Evolutionary conservation across 164 flowering plant species (phyloP).

Genomic region (Warburgia ugandensis): DNA sequence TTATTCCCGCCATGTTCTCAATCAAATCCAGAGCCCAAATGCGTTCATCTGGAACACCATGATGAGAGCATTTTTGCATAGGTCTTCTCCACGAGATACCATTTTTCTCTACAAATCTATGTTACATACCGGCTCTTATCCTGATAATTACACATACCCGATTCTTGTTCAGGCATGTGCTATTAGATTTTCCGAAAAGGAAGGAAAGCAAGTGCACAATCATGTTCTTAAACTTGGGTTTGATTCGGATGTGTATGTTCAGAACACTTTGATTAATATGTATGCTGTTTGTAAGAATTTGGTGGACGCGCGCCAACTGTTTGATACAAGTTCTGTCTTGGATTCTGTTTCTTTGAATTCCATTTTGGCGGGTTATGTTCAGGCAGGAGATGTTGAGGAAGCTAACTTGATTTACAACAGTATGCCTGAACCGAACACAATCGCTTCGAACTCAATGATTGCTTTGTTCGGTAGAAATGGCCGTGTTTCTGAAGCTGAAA

Average conservation of each 20-base stretch:
- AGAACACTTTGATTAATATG: slow-evolving; percentile 34
- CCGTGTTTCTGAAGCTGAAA: slow-evolving; percentile 21
- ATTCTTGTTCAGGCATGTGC: slow-evolving; percentile 26
- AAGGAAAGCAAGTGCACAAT: slow-evolving; percentile 32
- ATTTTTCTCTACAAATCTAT: slow-evolving; percentile 25
- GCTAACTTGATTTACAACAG: slow-evolving; percentile 17
- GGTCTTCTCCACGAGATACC: slow-evolving; percentile 5
- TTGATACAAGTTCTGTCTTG: slow-evolving; percentile 23
- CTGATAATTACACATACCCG: slow-evolving; percentile 34
- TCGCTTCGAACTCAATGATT: slow-evolving; percentile 41
- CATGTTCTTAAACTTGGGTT: slow-evolving; percentile 36
- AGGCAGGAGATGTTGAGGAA: slow-evolving; percentile 25
- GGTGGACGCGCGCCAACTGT: slow-evolving; percentile 25
- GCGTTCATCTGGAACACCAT: slow-evolving; percentile 36
- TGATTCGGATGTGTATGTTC: slow-evolving; percentile 32
- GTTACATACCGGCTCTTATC: slow-evolving; percentile 15
- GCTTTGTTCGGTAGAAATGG: slow-evolving; percentile 30
- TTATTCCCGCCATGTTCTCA: slow-evolving; percentile 22
- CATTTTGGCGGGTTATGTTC: slow-evolving; percentile 35
- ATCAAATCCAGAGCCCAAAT: slow-evolving; percentile 22
- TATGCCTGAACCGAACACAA: slow-evolving; percentile 28
- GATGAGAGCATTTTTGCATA: slow-evolving; percentile 25
- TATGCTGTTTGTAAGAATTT: slow-evolving; percentile 30
- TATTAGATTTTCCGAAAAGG: slow-evolving; percentile 9
- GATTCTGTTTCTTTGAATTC: slow-evolving; percentile 41